Base-by-base conservation (phyloP, 139 green algal genomes). In the Nannochloris sp. region DNA sequence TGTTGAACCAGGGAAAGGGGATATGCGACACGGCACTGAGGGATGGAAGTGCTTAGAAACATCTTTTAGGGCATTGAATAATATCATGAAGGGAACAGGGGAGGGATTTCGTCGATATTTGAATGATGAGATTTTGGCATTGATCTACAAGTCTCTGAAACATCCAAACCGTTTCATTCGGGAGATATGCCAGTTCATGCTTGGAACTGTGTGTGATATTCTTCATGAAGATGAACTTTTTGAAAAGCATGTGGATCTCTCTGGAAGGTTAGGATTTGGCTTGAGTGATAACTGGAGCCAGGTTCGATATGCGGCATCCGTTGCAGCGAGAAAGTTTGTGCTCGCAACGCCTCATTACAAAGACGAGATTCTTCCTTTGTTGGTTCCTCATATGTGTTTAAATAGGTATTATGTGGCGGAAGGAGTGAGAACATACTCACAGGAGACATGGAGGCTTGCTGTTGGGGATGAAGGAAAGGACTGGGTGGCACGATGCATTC, bases 401-500 rank as follows among this genome's bases (percentile, higher is more conserved):
- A 97, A 97, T 80, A 81, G 91, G 59, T 91, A 95, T 65, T 92
- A 96, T 65, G 83, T 92, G 17, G 89, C 90, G 0, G 91, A 96
- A 67, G 91, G 91, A 11, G 90, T 97, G 68, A 70, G 83, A 16
- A 33, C 79, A 20, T 96, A 89, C 74, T 85, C 78, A 0, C 56
- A 66, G 46, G 82, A 84, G 62, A 95, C 84, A 9, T 97, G 91
- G 91, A 72, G 69, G 12, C 31, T 75, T 16, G 75, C 86, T 13
- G 79, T 96, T 73, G 77, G 78, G 0, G 49, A 74, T 12, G 16
- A 63, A 3, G 91, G 90, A 1, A 73, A 82, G n/a, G 51, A 59
- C 20, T 72, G 51, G 61, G 79, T 95, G 44, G 87, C 82, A 5
- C 33, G 59, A 46, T 76, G 62, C 55, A 25, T 65, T 25, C 49